Base-by-base conservation (phyloP, 2,329 filamentous ascomycete genomes). In the Colletotrichum nymphaeae region DNA sequence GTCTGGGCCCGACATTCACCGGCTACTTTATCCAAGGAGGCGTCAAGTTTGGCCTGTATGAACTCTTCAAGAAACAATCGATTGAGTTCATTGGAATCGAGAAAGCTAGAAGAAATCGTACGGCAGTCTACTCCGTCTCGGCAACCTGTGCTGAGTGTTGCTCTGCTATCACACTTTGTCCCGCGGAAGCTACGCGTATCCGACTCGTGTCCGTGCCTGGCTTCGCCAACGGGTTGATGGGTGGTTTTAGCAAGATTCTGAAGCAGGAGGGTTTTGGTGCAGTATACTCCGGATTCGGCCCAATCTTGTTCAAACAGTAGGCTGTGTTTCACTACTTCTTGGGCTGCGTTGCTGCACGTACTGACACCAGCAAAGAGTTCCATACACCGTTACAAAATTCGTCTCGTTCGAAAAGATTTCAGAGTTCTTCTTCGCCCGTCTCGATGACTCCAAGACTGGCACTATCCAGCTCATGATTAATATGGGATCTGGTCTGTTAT, bases 381-480 rank as follows among this genome's bases (percentile, higher is more conserved):
- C 94, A 76, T 97, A 97, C 89, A 97, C 94, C 84, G 95, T 97
- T 93, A 89, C 94, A 90, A 97, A 97, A 89, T 97, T 97, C 88
- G 94, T 96, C 85, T 94, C 95, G 80, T 97, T 91, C 90, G 94
- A 97, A 88, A 96, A 96, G 90, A 93, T 95, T 79, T 88, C 91
- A 79, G 94, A 97, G 88, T 80, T 88, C 77, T 84, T 93, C 87
- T 96, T 92, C 89, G 83, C 86, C 78, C 76, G 81, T 66, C 84
- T 93, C 81, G 92, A 94, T 89, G 96, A 95, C 90, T 85, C 88
- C 80, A 88, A 86, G 72, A 85, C 92, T 79, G 85, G 89, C 79
- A 88, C 88, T 81, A 87, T 88, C 79, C 93, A 96, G 88, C 97
- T 94, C 78, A 86, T 86, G 84, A 90, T 94, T 87, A 97, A 97